Base-by-base conservation (phyloP, 805 yeast species). In the Yamadazyma sp. region DNA sequence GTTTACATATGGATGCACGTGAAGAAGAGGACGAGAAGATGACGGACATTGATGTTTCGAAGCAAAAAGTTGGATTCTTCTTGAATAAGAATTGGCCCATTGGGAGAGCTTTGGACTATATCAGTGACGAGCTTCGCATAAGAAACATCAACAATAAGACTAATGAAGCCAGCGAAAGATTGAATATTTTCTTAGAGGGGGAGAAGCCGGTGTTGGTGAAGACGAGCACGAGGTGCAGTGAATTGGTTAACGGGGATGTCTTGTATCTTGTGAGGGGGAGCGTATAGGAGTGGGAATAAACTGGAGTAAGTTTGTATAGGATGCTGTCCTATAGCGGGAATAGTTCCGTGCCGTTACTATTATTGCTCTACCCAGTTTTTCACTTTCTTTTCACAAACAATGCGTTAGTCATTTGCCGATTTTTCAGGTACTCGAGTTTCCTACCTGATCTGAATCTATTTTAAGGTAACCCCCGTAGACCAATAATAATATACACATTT, bases 61-160 rank as follows among this genome's bases (percentile, higher is more conserved):
- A 50, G 20, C 60, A 54, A 35, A 42, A 59, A 25, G 53, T 50
- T 13, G 63, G 72, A 1, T 50, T 77, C 13, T 80, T 52, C 53
- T 70, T 78, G 10, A 75, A 77, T 12, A 73, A 69, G 40, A 58
- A 67, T 19, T 79, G 84, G 83, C 75, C 80, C 0, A 70, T 78
- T 21, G 86, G 86, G 1, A 57, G 78, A 38, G 70, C 77, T 12
- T 53, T 80, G 22, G 86, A 80, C 52, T 64, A 68, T 16, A 65
- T 74, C 5, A 71, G 82, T 6, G 72, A 68, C 19, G 50, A 60
- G 25, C 54, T 77, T 40, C 67, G 62, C 38, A 69, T 80, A 10
- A 57, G 57, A 35, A 80, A 80, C 52, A 53, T 54, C 22, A 80
- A 80, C 47, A 77, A 77, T 50, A 49, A 53, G 21, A 72, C 71